Base-by-base conservation (phyloP, 495 filamentous ascomycete genomes). In the Chaetomium fimeti region DNA sequence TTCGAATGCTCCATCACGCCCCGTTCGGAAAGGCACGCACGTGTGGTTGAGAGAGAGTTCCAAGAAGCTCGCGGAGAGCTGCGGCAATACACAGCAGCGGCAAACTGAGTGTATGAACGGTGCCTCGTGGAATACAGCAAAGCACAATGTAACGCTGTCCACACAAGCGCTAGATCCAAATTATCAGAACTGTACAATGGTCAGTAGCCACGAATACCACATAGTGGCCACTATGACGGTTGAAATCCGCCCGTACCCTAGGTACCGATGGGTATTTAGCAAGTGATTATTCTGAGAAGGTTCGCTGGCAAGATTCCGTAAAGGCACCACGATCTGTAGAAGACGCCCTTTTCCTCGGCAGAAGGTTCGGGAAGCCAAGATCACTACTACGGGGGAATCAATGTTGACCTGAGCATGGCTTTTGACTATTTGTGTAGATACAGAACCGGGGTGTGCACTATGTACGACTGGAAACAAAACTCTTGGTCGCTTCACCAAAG, bases 1-100 rank as follows among this genome's bases (percentile, higher is more conserved):
- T 84, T 84, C 52, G 68, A 66, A 6, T 82, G 81, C 55, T 73
- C 68, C 2, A 81, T 83, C 43, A 69, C 65, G 15, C 76, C 78
- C 5, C 66, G 78, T 13, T 78, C 75, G 5, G 20, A 67, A 0
- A 58, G 51, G n/a, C 77, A 78, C 58, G 68, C 40, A 4, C 47
- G 66, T 24, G 66, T 75, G 12, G 61, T 78, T 7, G 69, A 76
- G 62, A 48, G 53, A 9, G 77, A 79, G 61, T 75, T 57, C 52
- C 57, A 62, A 27, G 68, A 62, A 16, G 76, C 74, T 0, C 20
- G 68, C n/a, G 49, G 61, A 18, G 52, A 76, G 54, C 55, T 80
- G 61, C 69, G 67, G 48, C 69, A 57, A 6, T 77, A 76, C 38
- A 62, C 67, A 59, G 61, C 40, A 7, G 57, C 28, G 8, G n/a